Conservation (phyloP, 305 asterid genomes). For the Rubia tinctorum region DNA sequence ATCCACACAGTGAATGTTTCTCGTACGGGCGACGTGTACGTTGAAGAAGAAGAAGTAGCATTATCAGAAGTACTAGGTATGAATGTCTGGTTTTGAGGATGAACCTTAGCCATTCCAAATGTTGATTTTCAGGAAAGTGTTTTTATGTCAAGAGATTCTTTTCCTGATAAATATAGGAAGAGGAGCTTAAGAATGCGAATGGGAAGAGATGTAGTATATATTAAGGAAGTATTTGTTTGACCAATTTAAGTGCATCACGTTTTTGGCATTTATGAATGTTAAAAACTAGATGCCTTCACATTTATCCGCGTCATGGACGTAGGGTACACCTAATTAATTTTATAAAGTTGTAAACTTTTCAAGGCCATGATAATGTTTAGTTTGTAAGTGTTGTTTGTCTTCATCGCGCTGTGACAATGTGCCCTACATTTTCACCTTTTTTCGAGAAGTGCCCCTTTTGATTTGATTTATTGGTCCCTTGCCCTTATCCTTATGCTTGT, state of each 20-base stretch:
- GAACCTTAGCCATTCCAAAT: constrained; percentile 13
- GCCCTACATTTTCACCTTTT: not conserved
- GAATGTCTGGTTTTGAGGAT: not conserved
- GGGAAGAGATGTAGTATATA: not conserved
- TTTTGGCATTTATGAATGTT: constrained; percentile 6
- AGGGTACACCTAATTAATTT: not conserved
- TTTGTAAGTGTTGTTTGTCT: not conserved
- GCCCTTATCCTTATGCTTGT: not conserved
- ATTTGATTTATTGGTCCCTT: not conserved
- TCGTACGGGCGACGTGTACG: constrained; percentile 23
- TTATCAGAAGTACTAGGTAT: too few species aligned
- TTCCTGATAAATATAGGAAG: not conserved
- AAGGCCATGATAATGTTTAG: not conserved
- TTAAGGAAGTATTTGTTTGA: not conserved
- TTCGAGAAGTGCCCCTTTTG: not conserved
- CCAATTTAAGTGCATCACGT: not conserved
- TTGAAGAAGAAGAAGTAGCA: not conserved
- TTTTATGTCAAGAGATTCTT: not conserved
- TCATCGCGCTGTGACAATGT: not conserved
- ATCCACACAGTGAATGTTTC: too few species aligned
- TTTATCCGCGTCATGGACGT: not conserved
- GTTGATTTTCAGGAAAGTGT: not conserved
- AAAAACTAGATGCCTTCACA: not conserved
- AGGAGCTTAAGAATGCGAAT: not conserved
- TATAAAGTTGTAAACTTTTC: not conserved